phyloP scores from a whole-genome alignment of 1,139 yeast species.

The Debaryomycetaceae sp. region DNA sequence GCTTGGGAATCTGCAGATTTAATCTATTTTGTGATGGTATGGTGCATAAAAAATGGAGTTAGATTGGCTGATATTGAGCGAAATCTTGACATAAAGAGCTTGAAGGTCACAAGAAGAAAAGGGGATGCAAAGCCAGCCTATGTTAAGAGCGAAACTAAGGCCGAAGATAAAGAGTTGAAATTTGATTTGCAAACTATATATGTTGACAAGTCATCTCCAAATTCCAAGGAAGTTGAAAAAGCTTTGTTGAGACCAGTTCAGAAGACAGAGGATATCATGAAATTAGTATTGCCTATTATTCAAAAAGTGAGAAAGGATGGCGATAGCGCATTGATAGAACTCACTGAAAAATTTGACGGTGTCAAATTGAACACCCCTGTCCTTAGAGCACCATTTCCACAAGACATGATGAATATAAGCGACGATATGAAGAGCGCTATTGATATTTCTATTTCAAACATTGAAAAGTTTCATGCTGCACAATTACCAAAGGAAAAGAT shows the following conservation, averaged over 20 bases:
- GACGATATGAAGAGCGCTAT: slow-evolving; percentile 81
- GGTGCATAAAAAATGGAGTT: slow-evolving; percentile 81
- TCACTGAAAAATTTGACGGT: slow-evolving; percentile 87
- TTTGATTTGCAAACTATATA: slow-evolving; percentile 65
- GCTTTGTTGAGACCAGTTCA: slow-evolving; percentile 88
- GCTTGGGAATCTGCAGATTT: slow-evolving; percentile 99
- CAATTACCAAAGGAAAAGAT: slow-evolving; percentile 70
- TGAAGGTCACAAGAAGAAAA: slow-evolving; percentile 86
- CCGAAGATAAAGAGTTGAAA: slow-evolving; percentile 19
- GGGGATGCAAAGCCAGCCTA: slow-evolving; percentile 93
- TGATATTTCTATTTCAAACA: slow-evolving; percentile 85
- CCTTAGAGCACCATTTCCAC: slow-evolving; percentile 81
- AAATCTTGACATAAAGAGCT: slow-evolving; percentile 77
- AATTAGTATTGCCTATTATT: slow-evolving; percentile 85
- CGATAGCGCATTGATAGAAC: slow-evolving; percentile 80
- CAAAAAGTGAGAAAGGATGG: slow-evolving; percentile 74
- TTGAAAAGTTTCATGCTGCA: slow-evolving; percentile 89
- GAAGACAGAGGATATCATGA: slow-evolving; percentile 87
- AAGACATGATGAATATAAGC: slow-evolving; percentile 68
- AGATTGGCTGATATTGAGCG: slow-evolving; percentile 75
- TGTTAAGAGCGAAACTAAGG: slow-evolving; percentile 21
- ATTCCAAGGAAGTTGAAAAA: slow-evolving; percentile 42
- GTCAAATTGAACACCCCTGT: slow-evolving; percentile 72
- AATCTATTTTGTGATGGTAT: slow-evolving; percentile 84
- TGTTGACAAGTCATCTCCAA: slow-evolving; percentile 36